Percentiles rank a stretch among this genome's conserved stretches.
Evolutionary conservation across 805 yeast genomes (phyloP).

Genomic region (Candida pseudofarinosa): DNA sequence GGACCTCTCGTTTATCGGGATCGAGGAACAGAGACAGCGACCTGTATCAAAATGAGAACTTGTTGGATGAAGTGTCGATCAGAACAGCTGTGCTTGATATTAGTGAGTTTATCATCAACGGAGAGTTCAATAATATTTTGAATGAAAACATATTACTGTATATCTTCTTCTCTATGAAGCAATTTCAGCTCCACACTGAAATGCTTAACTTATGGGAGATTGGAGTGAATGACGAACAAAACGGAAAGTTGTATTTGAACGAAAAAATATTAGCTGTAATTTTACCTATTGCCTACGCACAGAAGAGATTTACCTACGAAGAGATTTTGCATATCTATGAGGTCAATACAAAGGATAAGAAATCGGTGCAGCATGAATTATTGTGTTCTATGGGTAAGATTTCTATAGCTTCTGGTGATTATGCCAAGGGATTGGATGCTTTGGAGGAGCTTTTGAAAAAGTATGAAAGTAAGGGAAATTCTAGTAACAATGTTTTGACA

Average conservation of each 20-base stretch:
- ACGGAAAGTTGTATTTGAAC: constrained; percentile 47
- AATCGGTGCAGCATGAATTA: constrained; percentile 42
- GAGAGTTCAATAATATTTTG: constrained; percentile 25
- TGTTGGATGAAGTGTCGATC: constrained; percentile 26
- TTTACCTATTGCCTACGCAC: constrained; percentile 60
- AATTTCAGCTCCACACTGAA: constrained; percentile 56
- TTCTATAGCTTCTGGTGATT: constrained; percentile 60
- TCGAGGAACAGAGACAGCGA: constrained; percentile 37
- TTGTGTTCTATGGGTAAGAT: constrained; percentile 72
- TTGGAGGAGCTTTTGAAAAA: constrained; percentile 58
- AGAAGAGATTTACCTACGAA: constrained; percentile 55
- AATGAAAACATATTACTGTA: constrained; percentile 19
- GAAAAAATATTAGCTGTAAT: constrained; percentile 67
- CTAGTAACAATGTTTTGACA: constrained; percentile 33
- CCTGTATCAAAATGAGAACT: constrained; percentile 20
- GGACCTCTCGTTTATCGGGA: constrained; percentile 30
- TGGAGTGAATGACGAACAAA: constrained; percentile 44
- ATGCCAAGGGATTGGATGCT: constrained; percentile 58
- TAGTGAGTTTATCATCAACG: constrained; percentile 24
- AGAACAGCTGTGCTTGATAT: constrained; percentile 30
- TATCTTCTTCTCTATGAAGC: constrained; percentile 37
- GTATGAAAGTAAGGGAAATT: constrained; percentile 28
- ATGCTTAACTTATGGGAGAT: constrained; percentile 69
- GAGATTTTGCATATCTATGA: constrained; percentile 58
- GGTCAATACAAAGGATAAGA: constrained; percentile 29